Conservation (phyloP, 768 basidiomycete genomes). For the Mycena sanguinolenta region DNA sequence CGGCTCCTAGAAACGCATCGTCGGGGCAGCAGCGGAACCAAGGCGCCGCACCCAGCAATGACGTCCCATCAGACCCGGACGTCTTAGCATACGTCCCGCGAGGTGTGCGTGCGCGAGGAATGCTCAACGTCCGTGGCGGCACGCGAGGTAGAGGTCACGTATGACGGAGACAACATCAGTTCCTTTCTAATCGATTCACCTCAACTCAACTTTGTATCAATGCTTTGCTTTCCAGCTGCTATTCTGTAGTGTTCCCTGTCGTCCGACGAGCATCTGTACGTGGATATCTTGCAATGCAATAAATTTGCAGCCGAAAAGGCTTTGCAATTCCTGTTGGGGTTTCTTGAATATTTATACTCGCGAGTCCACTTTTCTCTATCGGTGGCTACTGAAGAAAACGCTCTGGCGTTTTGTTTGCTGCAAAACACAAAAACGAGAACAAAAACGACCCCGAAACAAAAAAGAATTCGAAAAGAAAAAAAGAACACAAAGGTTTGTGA, state of each 20-base stretch:
- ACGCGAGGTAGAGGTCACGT: slow-evolving; percentile 12
- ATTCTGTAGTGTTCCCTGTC: too few species aligned
- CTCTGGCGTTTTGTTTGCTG: too few species aligned
- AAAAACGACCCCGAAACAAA: too few species aligned
- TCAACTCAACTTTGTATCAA: too few species aligned
- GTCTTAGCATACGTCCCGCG: slow-evolving; percentile 34
- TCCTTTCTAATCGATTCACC: too few species aligned
- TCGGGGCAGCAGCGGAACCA: not conserved
- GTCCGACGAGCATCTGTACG: not conserved
- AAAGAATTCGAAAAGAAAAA: slow-evolving; percentile 9
- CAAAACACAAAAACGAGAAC: too few species aligned
- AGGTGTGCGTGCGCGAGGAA: slow-evolving; percentile 31
- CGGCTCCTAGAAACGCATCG: not conserved
- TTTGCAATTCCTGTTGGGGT: not conserved
- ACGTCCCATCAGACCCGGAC: not conserved
- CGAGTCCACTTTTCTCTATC: too few species aligned
- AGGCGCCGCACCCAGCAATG: not conserved
- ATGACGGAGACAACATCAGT: too few species aligned
- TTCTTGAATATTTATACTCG: too few species aligned
- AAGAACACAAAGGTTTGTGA: slow-evolving; percentile 79
- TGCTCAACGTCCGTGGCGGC: slow-evolving; percentile 19
- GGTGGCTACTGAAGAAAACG: too few species aligned
- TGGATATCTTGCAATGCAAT: slow-evolving; percentile 1
- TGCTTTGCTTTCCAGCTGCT: slow-evolving; percentile 2
- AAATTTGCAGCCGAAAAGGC: not conserved